These are phyloP conservation scores for Hypoxylon sp. DNA, from an alignment of 2,329 filamentous ascomycete species.

Conservation along the genomic window DNA sequence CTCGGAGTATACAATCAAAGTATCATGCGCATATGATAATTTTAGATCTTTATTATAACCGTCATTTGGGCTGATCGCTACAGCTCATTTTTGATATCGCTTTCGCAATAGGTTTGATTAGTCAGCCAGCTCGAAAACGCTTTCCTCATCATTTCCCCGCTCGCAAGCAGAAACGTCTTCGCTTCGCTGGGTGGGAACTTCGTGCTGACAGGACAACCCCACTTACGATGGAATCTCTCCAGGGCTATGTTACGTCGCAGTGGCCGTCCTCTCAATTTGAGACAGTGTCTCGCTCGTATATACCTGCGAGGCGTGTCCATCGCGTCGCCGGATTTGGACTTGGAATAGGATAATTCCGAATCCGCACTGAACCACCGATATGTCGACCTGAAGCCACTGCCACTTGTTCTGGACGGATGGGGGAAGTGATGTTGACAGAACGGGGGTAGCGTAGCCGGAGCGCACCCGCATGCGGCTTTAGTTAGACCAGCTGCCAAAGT, in stretches of 20 bases:
- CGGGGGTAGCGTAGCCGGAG: background rate
- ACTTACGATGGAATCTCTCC: background rate
- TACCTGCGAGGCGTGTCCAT: background rate
- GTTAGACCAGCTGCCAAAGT: background rate
- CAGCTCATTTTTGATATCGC: background rate
- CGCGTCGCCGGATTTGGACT: background rate
- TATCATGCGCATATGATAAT: background rate
- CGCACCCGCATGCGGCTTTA: background rate
- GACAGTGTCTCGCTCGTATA: background rate
- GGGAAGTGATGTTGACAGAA: constrained; percentile 2
- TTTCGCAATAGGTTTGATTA: no score
- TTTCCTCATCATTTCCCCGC: no score
- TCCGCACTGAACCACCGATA: background rate
- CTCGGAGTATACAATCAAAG: background rate
- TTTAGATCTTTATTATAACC: background rate
- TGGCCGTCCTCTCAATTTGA: background rate
- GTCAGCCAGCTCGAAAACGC: no score
- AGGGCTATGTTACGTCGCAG: background rate
- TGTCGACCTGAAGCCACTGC: background rate
- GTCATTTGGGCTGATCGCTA: background rate
- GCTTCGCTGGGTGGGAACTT: background rate
- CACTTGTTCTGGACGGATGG: background rate
- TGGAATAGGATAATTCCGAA: background rate
- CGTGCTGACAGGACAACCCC: background rate
- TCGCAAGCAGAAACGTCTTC: background rate